phyloP scores from a whole-genome alignment of 225 moss, liverwort and hornwort species.

The Sphagnum contortum region DNA sequence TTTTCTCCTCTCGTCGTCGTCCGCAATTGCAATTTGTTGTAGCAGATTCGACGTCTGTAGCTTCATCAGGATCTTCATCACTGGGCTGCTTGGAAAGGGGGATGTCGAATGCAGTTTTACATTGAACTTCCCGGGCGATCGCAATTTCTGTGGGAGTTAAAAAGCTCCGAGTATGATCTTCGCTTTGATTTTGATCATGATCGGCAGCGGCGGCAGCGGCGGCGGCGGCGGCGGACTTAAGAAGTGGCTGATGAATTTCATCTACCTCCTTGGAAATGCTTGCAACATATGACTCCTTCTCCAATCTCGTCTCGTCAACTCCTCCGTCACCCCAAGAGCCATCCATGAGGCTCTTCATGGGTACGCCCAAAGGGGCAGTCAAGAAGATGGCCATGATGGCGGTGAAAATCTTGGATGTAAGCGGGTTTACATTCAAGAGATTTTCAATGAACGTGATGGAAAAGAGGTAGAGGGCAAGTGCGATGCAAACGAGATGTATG shows the following conservation, averaged over 20 bases:
- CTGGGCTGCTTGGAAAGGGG: too few species aligned
- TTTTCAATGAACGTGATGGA: slow-evolving; percentile 34
- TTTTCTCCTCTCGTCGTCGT: not conserved
- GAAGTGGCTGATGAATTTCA: slow-evolving; percentile 35
- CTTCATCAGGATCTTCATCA: too few species aligned
- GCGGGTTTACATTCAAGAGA: slow-evolving; percentile 16
- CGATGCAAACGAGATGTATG: slow-evolving; percentile 55
- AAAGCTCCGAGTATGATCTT: too few species aligned
- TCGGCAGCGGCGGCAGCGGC: slow-evolving; percentile 2
- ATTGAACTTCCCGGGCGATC: too few species aligned
- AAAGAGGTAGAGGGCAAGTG: slow-evolving; percentile 57
- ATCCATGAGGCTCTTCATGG: slow-evolving; percentile 32
- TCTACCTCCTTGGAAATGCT: not conserved
- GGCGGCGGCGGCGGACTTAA: slow-evolving; percentile 9
- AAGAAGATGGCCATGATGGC: slow-evolving; percentile 57
- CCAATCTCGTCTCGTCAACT: too few species aligned
- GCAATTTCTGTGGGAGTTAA: too few species aligned
- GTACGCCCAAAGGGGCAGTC: slow-evolving; percentile 57
- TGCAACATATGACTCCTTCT: too few species aligned
- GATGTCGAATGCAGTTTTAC: too few species aligned
- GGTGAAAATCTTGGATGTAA: slow-evolving; percentile 28
- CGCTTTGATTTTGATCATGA: too few species aligned
- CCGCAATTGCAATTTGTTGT: not conserved
- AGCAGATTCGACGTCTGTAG: not conserved
- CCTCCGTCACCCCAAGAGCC: slow-evolving; percentile 23